Evolutionary conservation across 83 land plant species (phyloP), one percentile per base, ranked within the genome.

Genomic region (Thuja plicata): DNA sequence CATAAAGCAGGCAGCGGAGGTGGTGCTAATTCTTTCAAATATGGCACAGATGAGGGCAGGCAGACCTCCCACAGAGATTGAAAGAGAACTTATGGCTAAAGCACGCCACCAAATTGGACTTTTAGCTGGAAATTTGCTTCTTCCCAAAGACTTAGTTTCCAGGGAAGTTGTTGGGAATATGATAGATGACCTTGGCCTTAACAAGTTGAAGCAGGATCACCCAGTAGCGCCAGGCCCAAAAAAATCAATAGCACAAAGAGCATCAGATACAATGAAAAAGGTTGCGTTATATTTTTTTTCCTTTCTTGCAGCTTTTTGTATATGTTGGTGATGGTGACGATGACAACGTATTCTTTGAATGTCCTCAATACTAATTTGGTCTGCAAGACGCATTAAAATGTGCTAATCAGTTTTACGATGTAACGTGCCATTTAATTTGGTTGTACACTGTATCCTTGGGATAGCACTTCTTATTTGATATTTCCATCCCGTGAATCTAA

Each of bases 181-280:
- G 30, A 89, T 94, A 57, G 92, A 92, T 60, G 97, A 94, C 89
- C 91, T 96, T 45, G 97, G 96, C 55, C 89, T 96, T 1, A 89
- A 57, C 52, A 92, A 60, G 83, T 27, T 77, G 13, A 92, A 87
- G 91, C 12, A 34, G 38, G 93, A 90, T n/a, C 89, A 88, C 52
- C 41, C 17, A 10, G 12, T 19, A 83, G 3, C 54, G 19, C 17
- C 85, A 43, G 35, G 32, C 52, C 85, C 85, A 46, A 9, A 5
- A n/a, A 83, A 83, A n/a, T 91, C 93, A 40, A 92, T 95, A 87
- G 83, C 91, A 41, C 94, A 94, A 89, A 93, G 87, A 88, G 15
- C 91, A 62, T 16, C 41, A 81, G 85, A 86, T 35, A 48, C 91
- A 7, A 90, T 92, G 88, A 88, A 78, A 38, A 94, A 92, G 95